phyloP scores from a whole-genome alignment of 1,284 basidiomycete genomes.

The Cryptococcus neoformans region DNA sequence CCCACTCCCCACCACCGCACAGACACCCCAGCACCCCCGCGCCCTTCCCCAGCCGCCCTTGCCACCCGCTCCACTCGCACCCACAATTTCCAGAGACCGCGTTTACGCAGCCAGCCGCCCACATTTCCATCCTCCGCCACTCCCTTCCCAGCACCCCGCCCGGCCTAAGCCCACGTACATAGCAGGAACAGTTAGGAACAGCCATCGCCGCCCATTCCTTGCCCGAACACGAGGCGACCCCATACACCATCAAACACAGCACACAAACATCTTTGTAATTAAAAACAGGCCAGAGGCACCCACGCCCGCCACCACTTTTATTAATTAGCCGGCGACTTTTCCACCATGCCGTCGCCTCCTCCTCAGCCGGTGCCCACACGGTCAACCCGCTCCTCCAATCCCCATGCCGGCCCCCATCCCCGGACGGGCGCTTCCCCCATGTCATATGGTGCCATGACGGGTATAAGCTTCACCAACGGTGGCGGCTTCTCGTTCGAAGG shows the following conservation, averaged over 20 bases:
- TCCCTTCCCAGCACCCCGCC: not conserved
- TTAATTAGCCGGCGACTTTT: not conserved
- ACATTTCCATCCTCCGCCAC: not conserved
- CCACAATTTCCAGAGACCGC: not conserved
- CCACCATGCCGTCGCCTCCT: conserved; percentile 23
- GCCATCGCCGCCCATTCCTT: not conserved
- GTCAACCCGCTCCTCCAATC: conserved; percentile 10
- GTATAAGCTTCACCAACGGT: conserved; percentile 41
- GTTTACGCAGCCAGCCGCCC: not conserved
- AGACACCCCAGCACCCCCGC: not conserved
- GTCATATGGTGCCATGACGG: conserved; percentile 45
- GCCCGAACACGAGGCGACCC: not conserved
- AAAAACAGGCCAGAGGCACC: not conserved
- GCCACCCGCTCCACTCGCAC: not conserved
- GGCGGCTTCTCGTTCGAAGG: conserved; percentile 40
- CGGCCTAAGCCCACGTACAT: not conserved
- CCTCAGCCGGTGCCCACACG: conserved; percentile 23
- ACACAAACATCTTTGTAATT: not conserved
- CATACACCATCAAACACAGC: not conserved
- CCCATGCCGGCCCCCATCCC: conserved; percentile 5
- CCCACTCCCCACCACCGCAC: not conserved
- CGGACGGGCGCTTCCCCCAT: conserved; percentile 30
- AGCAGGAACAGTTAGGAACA: not conserved
- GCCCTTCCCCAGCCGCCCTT: not conserved
- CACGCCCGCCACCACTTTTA: not conserved